Evolutionary conservation across 2,329 filamentous ascomycete species (phyloP), one percentile per base, ranked within the genome.

Genomic region (Cercospora citrullina): DNA sequence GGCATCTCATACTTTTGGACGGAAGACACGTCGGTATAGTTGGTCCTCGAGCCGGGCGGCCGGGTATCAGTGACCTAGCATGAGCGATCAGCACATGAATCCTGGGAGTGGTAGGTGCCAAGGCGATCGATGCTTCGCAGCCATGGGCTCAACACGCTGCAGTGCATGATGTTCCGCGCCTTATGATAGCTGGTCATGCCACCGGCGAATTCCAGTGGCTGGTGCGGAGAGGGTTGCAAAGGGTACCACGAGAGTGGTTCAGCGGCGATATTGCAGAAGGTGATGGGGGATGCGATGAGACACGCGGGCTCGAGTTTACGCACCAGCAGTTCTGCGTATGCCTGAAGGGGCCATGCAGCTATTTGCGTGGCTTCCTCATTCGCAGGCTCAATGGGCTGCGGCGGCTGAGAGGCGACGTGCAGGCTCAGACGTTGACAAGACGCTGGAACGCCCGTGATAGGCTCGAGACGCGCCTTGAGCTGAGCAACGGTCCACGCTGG

Each of bases 1-100:
- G 93, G 92, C 86, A 99, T 91, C 70, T 91, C 88, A 79, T 95
- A 98, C 82, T 97, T 97, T 66, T 93, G 88, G 5, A 97, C 93
- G 9, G 87, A 86, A 53, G 91, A 90, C 55, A 91, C 86, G 81
- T 96, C 94, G 72, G 87, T 90, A 81, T 91, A 93, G 80, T 97
- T 94, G 70, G 88, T 88, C 71, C 91, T 89, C 70, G 90, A 88
- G 60, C 87, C 87, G 58, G 89, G 86, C 59, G 94, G 94, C 64
- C 94, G 90, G 63, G 87, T 90, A 81, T 97, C 94, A 73, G 85
- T 83, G 72, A 97, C 89, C 93, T 96, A 57, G 53, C 23, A 28
- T 18, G 28, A 39, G 33, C 33, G 33, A 39, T 57, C 53, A 57
- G 53, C 48, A 53, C 8, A 31, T 18, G 6, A 18, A 3, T 18